A percentile compares a stretch with the other conserved stretches of the same genome.
phyloP scores from a whole-genome alignment of 1,284 basidiomycete species.

The Boletellus deceptivus region DNA sequence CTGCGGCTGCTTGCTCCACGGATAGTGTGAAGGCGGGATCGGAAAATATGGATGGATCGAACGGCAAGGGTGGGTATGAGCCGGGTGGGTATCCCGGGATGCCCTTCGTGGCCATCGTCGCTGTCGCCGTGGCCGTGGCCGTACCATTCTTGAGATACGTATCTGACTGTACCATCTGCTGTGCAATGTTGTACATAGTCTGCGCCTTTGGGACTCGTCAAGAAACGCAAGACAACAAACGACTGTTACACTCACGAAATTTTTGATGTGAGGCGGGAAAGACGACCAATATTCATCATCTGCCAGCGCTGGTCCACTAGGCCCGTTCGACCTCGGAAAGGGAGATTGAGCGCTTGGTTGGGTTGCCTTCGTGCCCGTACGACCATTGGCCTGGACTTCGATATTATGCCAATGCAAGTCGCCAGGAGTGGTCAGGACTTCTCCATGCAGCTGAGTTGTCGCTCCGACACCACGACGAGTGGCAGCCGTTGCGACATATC shows the following conservation, averaged over 20 bases:
- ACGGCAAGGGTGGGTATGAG: slow-evolving; percentile 38
- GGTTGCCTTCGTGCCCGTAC: slow-evolving; percentile 26
- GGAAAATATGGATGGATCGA: slow-evolving; percentile 55
- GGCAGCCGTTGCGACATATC: slow-evolving; percentile 42
- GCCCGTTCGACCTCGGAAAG: slow-evolving; percentile 25
- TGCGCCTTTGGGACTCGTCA: slow-evolving; percentile 44
- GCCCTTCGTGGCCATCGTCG: slow-evolving; percentile 35
- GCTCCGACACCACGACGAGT: slow-evolving; percentile 31
- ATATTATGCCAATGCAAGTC: slow-evolving; percentile 57
- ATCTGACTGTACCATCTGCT: slow-evolving; percentile 62
- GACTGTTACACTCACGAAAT: slow-evolving; percentile 45
- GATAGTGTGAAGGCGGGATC: slow-evolving; percentile 53
- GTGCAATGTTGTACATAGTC: slow-evolving; percentile 66
- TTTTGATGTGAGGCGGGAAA: slow-evolving; percentile 52
- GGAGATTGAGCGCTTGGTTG: slow-evolving; percentile 15
- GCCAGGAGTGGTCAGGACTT: slow-evolving; percentile 52
- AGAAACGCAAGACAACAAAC: slow-evolving; percentile 21
- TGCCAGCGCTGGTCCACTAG: slow-evolving; percentile 25
- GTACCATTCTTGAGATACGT: slow-evolving; percentile 38
- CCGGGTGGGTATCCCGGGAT: slow-evolving; percentile 34
- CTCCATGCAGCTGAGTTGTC: slow-evolving; percentile 45
- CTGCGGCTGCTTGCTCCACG: slow-evolving; percentile 50
- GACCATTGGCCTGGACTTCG: slow-evolving; percentile 41
- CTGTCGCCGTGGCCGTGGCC: slow-evolving; percentile 34
- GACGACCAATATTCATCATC: slow-evolving; percentile 54